Evolutionary conservation across 106 monocot genomes (phyloP).

Genomic region (Amphibolis antarctica): DNA sequence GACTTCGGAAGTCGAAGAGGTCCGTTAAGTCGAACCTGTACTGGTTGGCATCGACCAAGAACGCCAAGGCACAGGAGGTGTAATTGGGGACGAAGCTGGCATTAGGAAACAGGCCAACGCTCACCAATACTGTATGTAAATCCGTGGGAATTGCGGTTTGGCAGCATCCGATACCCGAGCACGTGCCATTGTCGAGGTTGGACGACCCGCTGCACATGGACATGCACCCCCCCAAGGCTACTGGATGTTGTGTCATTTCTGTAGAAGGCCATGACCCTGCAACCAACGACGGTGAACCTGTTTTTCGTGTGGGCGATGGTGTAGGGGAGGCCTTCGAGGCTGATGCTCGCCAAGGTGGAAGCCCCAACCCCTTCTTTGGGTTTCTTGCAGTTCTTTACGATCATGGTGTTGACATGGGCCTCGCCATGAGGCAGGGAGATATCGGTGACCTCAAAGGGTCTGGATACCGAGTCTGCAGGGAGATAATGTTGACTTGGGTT

Average conservation of each 20-base stretch:
- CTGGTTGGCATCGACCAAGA: slow-evolving; percentile 3
- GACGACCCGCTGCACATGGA: slow-evolving; percentile 4
- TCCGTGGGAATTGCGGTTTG: slow-evolving; percentile 7
- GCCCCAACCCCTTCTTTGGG: background rate
- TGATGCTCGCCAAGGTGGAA: background rate
- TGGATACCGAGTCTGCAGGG: no score
- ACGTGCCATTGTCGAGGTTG: slow-evolving; percentile 11
- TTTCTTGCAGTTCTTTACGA: slow-evolving; percentile 17
- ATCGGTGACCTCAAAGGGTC: slow-evolving; percentile 7
- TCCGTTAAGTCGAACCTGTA: background rate
- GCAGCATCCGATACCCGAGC: slow-evolving; percentile 19
- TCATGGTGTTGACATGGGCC: background rate
- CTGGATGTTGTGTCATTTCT: background rate
- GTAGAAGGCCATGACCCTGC: slow-evolving; percentile 34
- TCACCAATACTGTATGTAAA: no score
- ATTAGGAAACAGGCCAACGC: no score
- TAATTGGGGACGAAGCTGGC: no score
- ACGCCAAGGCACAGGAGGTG: slow-evolving; percentile 12
- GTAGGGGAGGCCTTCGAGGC: slow-evolving; percentile 20
- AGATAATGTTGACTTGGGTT: background rate
- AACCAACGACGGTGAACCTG: slow-evolving; percentile 45
- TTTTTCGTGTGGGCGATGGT: slow-evolving; percentile 26
- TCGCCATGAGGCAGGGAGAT: background rate
- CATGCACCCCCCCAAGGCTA: slow-evolving; percentile 4
- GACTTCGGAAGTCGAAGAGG: background rate